Evolutionary conservation across 1,284 basidiomycete genomes (phyloP), one percentile per base, ranked within the genome.

Genomic region (Irpex rosettiformis): DNA sequence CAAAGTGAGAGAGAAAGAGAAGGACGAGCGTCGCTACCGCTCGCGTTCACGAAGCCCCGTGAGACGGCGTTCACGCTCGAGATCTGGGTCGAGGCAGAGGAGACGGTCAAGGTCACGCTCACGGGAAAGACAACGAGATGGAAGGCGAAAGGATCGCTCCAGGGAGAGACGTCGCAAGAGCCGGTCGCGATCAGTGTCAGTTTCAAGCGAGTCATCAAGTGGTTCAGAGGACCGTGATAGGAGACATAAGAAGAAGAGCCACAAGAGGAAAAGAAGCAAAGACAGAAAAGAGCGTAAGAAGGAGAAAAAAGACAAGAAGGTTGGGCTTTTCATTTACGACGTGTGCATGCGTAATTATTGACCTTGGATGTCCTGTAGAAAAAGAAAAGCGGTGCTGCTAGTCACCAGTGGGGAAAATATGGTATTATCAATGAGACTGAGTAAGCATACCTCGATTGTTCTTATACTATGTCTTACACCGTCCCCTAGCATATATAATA

Each of bases 321-420:
- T 83, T 62, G 24, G 33, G 25, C 33, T 11, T 27, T 5, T 13
- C 30, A 33, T n/a, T n/a, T n/a, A n/a, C 25, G 13, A 43, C 10
- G 21, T 52, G 21, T 54, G 33, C 16, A 37, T 27, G 54, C 43
- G 27, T 22, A 25, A 29, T 25, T 22, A 21, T 53, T 56, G 27
- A 48, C 54, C 47, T n/a, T 33, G 30, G 13, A 6, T 5, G 13
- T 33, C 5, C 13, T 5, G 10, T 71, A 85, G 78, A 84, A 87
- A 72, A 84, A 85, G 64, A 81, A 82, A 57, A 77, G 76, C 27
- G 76, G 72, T 3, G 75, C 80, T n/a, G 77, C 77, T 33, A 82
- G 82, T 7, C 75, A 79, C 24, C 84, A 93, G 62, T 96, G 92
- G 91, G 94, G 94, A 13, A 93, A 91, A 71, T 89, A 91, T 69